Percentiles rank a stretch among this genome's conserved stretches.
Evolutionary conservation across 768 basidiomycete species (phyloP).

Genomic region (Rhodotorula sphaerocarpa): DNA sequence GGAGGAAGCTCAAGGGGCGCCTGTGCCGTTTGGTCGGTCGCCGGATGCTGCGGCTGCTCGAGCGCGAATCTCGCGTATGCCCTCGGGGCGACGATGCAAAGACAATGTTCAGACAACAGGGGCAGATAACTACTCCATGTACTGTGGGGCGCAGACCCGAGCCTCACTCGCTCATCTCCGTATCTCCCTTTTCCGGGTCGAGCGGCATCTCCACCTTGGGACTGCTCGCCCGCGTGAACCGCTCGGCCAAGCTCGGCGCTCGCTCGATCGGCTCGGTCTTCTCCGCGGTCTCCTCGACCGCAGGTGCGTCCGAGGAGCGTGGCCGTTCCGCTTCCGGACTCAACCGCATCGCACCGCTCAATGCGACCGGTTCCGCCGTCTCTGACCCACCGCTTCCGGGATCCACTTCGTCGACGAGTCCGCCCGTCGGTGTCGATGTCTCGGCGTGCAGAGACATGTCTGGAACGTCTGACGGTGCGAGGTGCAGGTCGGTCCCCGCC

Average conservation of each 20-base stretch:
- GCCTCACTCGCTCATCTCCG: neutral
- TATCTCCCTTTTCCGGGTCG: neutral
- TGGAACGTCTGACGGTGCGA: neutral
- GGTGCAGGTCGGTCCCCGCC: neutral
- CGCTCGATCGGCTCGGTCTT: conserved; percentile 49
- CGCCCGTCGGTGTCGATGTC: conserved; percentile 36
- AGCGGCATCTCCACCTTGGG: conserved; percentile 17
- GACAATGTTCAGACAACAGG: conserved; percentile 31
- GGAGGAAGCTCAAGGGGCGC: conserved; percentile 56
- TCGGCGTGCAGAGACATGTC: neutral
- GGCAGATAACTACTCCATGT: conserved; percentile 50
- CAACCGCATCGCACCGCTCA: conserved; percentile 12
- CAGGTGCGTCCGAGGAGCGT: conserved; percentile 70
- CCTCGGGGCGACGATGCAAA: too few species aligned
- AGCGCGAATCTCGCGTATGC: too few species aligned
- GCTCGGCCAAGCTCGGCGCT: conserved; percentile 41
- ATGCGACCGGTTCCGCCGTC: conserved; percentile 19
- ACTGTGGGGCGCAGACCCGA: conserved; percentile 53
- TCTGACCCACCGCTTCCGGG: conserved; percentile 20
- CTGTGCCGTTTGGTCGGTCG: conserved; percentile 80
- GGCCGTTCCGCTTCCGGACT: conserved; percentile 57
- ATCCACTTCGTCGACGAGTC: conserved; percentile 38
- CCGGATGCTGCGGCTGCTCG: too few species aligned
- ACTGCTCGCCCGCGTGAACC: conserved; percentile 32
- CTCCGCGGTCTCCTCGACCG: conserved; percentile 70